Conservation (phyloP, 2,329 filamentous ascomycete species). For the Alternaria burnsii region DNA sequence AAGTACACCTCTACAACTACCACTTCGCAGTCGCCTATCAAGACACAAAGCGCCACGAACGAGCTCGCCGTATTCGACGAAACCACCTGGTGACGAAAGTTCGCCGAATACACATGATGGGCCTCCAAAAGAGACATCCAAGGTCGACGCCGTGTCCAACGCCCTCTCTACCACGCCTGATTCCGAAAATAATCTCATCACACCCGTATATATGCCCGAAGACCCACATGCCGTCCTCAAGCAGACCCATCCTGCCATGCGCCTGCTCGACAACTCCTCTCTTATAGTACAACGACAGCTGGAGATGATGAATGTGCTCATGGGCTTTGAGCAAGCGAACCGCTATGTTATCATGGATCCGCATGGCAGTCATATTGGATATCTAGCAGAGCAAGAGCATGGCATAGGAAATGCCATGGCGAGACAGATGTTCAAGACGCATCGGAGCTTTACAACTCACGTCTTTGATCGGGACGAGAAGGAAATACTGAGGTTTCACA, state of each 20-base stretch:
- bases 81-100: slow-evolving; percentile 14
- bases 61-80: slow-evolving; percentile 21
- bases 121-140: slow-evolving; percentile 31
- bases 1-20: slow-evolving; percentile 26
- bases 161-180: slow-evolving; percentile 54
- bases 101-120: slow-evolving; percentile 18
- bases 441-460: slow-evolving; percentile 70
- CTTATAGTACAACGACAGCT: slow-evolving; percentile 70
- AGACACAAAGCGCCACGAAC: slow-evolving; percentile 23
- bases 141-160: slow-evolving; percentile 54
- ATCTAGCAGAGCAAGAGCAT: slow-evolving; percentile 70
- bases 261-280: slow-evolving; percentile 67
- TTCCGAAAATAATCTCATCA: slow-evolving; percentile 61
- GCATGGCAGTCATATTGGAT: slow-evolving; percentile 69
- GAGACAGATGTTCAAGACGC: slow-evolving; percentile 68
- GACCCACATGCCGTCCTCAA: slow-evolving; percentile 68
- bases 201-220: slow-evolving; percentile 69
- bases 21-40: slow-evolving; percentile 36
- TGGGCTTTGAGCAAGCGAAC: slow-evolving; percentile 73
- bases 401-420: slow-evolving; percentile 65
- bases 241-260: slow-evolving; percentile 64
- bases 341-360: slow-evolving; percentile 72
- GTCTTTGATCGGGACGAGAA: slow-evolving; percentile 69
- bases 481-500: slow-evolving; percentile 68
- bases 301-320: slow-evolving; percentile 71